Percentiles rank a stretch among this genome's conserved stretches.
These are phyloP conservation scores for Saccharum officinarum DNA, from an alignment of 176 grass and related monocot genomes.

Conservation along the genomic window DNA sequence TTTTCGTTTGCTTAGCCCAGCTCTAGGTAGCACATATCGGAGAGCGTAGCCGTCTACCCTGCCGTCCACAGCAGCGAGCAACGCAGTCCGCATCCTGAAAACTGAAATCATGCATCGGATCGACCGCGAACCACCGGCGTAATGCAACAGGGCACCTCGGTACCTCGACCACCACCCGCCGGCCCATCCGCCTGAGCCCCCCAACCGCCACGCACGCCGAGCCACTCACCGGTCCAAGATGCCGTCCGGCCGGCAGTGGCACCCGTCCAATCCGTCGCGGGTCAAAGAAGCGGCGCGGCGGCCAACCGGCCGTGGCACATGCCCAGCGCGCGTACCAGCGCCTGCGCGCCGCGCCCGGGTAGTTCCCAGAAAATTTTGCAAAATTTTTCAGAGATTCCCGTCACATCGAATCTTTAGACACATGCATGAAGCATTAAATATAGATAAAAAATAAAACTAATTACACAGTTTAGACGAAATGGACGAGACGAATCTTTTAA, in stretches of 20 bases:
- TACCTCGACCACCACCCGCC: conserved; percentile 1
- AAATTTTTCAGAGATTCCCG: too few species aligned
- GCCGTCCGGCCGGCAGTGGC: neutral
- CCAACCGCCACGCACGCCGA: conserved; percentile 8
- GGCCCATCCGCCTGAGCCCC: neutral
- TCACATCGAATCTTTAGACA: too few species aligned
- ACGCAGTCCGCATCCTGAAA: neutral
- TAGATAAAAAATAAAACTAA: too few species aligned
- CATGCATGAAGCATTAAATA: too few species aligned
- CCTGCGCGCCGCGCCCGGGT: neutral
- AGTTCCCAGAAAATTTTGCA: too few species aligned
- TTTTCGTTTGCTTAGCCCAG: neutral
- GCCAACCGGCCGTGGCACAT: conserved; percentile 24
- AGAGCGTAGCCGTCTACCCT: neutral
- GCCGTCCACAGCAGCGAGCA: neutral
- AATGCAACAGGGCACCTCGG: neutral
- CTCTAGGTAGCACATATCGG: neutral
- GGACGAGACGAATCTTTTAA: too few species aligned
- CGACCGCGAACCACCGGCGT: conserved; percentile 5
- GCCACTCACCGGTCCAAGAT: conserved; percentile 2
- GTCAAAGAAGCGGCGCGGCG: conserved; percentile 16
- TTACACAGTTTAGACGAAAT: too few species aligned
- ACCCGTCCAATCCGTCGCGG: neutral
- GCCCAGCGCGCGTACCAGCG: neutral
- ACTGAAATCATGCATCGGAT: neutral